These are phyloP conservation scores for Bromus sterilis DNA, from an alignment of 176 grass and related monocot species.

Conservation along the genomic window DNA sequence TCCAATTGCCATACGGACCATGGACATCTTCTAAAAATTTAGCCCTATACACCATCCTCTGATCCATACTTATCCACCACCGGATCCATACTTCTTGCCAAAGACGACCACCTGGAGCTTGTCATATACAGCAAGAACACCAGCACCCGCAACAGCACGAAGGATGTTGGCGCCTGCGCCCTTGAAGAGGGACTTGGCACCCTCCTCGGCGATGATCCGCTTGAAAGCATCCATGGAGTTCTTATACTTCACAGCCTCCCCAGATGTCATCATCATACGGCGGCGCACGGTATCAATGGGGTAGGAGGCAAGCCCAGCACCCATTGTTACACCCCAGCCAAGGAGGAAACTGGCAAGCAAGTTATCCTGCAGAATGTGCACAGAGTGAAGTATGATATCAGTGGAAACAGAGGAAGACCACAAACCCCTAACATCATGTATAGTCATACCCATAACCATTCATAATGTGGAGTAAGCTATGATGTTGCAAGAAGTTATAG, in stretches of 20 bases:
- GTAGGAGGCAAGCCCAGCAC: slow-evolving; percentile 90
- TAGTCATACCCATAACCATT: too few relatives aligned
- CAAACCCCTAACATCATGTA: too few relatives aligned
- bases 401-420: too few relatives aligned
- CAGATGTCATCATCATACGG: slow-evolving; percentile 99
- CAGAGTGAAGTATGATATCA: background rate
- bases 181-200: slow-evolving; percentile 86
- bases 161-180: slow-evolving; percentile 96
- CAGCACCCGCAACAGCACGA: slow-evolving; percentile 86
- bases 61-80: slow-evolving; percentile 49
- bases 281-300: slow-evolving; percentile 89
- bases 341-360: slow-evolving; percentile 80
- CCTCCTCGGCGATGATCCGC: slow-evolving; percentile 84
- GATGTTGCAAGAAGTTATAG: too few relatives aligned
- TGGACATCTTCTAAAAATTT: too few relatives aligned
- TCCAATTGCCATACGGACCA: too few relatives aligned
- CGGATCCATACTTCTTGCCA: slow-evolving; percentile 86
- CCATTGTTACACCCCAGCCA: slow-evolving; percentile 82
- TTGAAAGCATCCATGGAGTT: slow-evolving; percentile 69
- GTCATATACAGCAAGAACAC: slow-evolving; percentile 86
- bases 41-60: background rate
- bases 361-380: slow-evolving; percentile 57
- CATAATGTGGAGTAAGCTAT: background rate
- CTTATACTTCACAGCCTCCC: slow-evolving; percentile 92
- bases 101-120: slow-evolving; percentile 96